Evolutionary conservation across 768 basidiomycete genomes (phyloP).

Genomic region (Macrolepiota albuminosa): DNA sequence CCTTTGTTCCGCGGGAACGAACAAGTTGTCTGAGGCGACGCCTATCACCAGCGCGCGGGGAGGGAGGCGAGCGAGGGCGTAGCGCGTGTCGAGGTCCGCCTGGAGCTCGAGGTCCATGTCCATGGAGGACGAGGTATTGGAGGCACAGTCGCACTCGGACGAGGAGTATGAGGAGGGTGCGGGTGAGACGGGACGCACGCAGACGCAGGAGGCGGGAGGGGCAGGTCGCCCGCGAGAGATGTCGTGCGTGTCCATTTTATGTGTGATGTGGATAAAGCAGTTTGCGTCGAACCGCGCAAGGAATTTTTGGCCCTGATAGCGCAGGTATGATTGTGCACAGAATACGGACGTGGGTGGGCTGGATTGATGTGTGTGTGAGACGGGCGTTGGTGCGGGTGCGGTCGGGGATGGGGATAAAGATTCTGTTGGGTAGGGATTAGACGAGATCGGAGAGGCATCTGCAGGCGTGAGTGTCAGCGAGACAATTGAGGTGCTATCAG

Average conservation of each 20-base stretch:
- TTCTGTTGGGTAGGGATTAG: conserved; percentile 1
- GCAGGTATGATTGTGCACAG: conserved; percentile 92
- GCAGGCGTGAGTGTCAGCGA: background rate
- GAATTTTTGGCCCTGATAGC: conserved; percentile 98
- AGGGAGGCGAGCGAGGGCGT: conserved; percentile 67
- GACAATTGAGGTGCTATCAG: background rate
- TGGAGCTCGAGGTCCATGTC: conserved; percentile 1
- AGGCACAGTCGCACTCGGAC: conserved; percentile 1
- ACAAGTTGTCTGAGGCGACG: conserved; percentile 89
- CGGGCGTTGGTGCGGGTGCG: background rate
- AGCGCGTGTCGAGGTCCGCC: conserved; percentile 1
- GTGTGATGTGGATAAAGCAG: conserved; percentile 82
- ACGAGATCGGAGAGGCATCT: background rate
- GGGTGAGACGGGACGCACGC: conserved; percentile 2
- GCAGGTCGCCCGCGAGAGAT: conserved; percentile 56
- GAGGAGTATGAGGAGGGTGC: background rate
- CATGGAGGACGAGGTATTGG: background rate
- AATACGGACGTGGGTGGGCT: conserved; percentile 55
- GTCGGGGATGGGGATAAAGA: background rate
- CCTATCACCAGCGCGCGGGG: conserved; percentile 79
- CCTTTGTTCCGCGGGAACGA: conserved; percentile 85
- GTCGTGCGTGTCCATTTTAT: conserved; percentile 96
- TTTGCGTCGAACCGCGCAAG: conserved; percentile 95
- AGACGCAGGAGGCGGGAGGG: background rate
- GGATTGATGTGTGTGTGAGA: conserved; percentile 3